Base-by-base conservation (phyloP, 345 rosid genomes). In the Pelargonium nanum region DNA sequence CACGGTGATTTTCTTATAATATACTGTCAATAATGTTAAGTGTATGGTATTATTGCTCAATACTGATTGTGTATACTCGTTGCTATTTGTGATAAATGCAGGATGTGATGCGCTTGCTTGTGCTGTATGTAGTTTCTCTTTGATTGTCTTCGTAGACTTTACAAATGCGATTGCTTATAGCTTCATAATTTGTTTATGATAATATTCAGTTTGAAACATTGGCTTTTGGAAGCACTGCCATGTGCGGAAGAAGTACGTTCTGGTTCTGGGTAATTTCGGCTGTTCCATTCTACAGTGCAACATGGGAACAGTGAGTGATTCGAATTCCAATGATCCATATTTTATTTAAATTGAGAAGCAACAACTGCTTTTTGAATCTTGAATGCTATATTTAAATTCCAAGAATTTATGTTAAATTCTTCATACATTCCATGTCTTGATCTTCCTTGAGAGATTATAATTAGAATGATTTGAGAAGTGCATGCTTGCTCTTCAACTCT, bases 91-190 rank as follows among this genome's bases (percentile, higher is more conserved):
- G 10, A 40, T 40, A 40, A 40, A 40, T 77, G 78, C 83, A 93
- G 99, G 99, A 60, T 93, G 99, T 21, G 99, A 93, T 81, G 99
- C 99, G 0, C 99, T 89, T 71, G 99, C 90, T 40, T 93, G 99
- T 79, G 99, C 96, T 77, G 99, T 93, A 83, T 72, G 88, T 60
- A 55, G 64, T 67, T 64, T 28, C 61, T 56, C 44, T 64, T 16
- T 28, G 19, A 20, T 62, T 24, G 57, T 57, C 24, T 53, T 65
- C 51, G 58, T 55, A 53, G 24, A 24, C 53, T 9, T 9, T 26
- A 45, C 30, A 44, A 24, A 21, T 51, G 24, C 67, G 8, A 26
- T 51, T 25, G 20, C 19, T 12, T 19, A 8, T 30, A 50, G 24
- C 54, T 53, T 13, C 30, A 65, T 55, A 45, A 59, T 30, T 15